Base-by-base conservation (phyloP, 305 asterid species). In the Fraxinus latifolia region DNA sequence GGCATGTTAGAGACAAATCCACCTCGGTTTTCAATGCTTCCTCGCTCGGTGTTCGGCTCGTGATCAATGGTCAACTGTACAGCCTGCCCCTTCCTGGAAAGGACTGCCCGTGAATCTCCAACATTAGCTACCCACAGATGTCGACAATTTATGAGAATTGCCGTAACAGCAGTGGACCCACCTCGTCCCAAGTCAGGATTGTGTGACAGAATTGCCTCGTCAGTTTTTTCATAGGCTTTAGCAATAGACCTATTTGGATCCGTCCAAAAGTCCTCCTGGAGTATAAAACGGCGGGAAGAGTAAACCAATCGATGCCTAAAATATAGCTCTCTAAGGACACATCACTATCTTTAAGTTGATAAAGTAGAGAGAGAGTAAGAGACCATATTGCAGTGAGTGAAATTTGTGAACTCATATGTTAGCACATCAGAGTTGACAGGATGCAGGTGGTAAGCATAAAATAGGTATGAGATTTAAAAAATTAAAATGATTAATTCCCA, bases 141-240 rank as follows among this genome's bases (percentile, higher is more conserved):
- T 82, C 5, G 83, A 29, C 90, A 86, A 78, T 87, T 80, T 47
- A 89, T 79, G 19, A 89, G 85, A 83, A 89, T 85, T 23, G 91
- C 92, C 1, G 90, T 89, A 68, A 89, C 92, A 21, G 92, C 91
- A 74, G 92, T 89, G 78, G 92, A 89, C 21, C 92, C 92, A 21
- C 92, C 92, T 60, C 86, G 82, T 23, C 91, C 91, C 85, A 87
- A 82, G 31, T 75, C 83, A 5, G 90, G 79, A 83, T 86, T 88
- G 86, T 93, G 95, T 7, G 98, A 87, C 80, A 96, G 94, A 85
- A 96, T 94, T 42, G 97, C 98, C 86, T 92, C 92, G 81, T 96
- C 99, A 0, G 99, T 96, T 86, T 87, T 86, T 89, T 93, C 98
- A 75, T 96, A 96, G 55, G 99, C 95, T 86, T 89, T 94, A 39